These are phyloP conservation scores for Alternaria ethzedia DNA, from an alignment of 2,329 filamentous ascomycete genomes.

Conservation along the genomic window DNA sequence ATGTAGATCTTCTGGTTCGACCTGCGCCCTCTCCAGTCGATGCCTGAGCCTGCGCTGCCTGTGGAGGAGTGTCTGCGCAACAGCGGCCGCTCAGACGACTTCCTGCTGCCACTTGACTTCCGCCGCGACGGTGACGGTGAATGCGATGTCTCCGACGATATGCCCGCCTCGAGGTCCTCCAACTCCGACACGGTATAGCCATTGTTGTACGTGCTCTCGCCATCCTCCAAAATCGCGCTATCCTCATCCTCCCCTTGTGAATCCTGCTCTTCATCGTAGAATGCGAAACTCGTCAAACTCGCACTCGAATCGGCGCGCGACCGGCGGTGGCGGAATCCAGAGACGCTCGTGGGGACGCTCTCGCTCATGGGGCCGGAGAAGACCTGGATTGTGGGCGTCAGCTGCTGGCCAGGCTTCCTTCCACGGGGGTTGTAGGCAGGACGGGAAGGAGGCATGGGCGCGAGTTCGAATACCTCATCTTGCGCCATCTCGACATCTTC, in stretches of 20 bases:
- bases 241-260: slow-evolving; percentile 42
- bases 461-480: slow-evolving; percentile 72
- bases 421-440: slow-evolving; percentile 9
- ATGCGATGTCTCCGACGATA: slow-evolving; percentile 27
- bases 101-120: slow-evolving; percentile 67
- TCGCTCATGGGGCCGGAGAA: slow-evolving; percentile 94
- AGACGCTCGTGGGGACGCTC: slow-evolving; percentile 91
- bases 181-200: slow-evolving; percentile 53
- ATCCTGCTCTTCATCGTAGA: slow-evolving; percentile 77
- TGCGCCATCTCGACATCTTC: slow-evolving; percentile 99
- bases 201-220: slow-evolving; percentile 41
- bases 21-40: slow-evolving; percentile 64
- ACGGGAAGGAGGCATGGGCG: slow-evolving; percentile 26
- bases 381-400: slow-evolving; percentile 59
- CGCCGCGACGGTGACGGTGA: slow-evolving; percentile 53
- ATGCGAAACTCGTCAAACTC: slow-evolving; percentile 73
- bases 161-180: slow-evolving; percentile 56
- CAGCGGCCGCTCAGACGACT: slow-evolving; percentile 65
- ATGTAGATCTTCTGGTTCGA: slow-evolving; percentile 92
- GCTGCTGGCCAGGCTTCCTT: slow-evolving; percentile 36
- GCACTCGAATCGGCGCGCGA: slow-evolving; percentile 81
- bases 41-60: slow-evolving; percentile 70
- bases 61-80: slow-evolving; percentile 75
- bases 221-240: slow-evolving; percentile 43
- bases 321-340: slow-evolving; percentile 88